A percentile compares a stretch with the other conserved stretches of the same genome.
phyloP scores from a whole-genome alignment of 2,329 filamentous ascomycete species.

The Aspergillus glaucus region DNA sequence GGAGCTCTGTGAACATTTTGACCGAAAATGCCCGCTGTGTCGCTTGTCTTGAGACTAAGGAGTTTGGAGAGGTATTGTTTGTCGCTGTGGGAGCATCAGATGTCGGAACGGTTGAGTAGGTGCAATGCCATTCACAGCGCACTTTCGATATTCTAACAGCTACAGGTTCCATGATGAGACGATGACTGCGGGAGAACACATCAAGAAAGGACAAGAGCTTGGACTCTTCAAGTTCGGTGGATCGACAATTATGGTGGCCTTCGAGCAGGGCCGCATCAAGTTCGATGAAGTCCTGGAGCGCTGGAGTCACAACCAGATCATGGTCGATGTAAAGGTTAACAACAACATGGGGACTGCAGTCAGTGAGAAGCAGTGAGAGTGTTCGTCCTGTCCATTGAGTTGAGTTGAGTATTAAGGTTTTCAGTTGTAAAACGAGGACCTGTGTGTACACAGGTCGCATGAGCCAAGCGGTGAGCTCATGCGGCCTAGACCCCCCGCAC shows the following conservation, averaged over 20 bases:
- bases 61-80: constrained; percentile 39
- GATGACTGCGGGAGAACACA: constrained; percentile 20
- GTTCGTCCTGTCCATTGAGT: no score
- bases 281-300: constrained; percentile 35
- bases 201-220: constrained; percentile 38
- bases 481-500: no score
- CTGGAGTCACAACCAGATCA: constrained; percentile 26
- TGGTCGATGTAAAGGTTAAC: constrained; percentile 35
- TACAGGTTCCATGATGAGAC: constrained; percentile 30
- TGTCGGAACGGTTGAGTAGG: constrained; percentile 37
- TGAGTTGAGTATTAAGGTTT: no score
- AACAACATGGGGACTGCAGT: constrained; percentile 27
- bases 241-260: constrained; percentile 38
- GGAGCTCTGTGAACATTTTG: constrained; percentile 32
- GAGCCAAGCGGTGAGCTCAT: no score
- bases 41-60: constrained; percentile 31
- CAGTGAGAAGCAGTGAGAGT: neutral
- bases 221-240: constrained; percentile 39
- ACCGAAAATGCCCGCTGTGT: constrained; percentile 34
- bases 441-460: no score
- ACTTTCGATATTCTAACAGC: neutral
- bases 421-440: no score
- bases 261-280: constrained; percentile 30
- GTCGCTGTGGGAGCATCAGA: constrained; percentile 38
- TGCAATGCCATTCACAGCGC: neutral